Percentiles rank a stretch among this genome's conserved stretches.
Evolutionary conservation across 2,329 filamentous ascomycete genomes (phyloP).

Genomic region (Penicillium verrucosum): DNA sequence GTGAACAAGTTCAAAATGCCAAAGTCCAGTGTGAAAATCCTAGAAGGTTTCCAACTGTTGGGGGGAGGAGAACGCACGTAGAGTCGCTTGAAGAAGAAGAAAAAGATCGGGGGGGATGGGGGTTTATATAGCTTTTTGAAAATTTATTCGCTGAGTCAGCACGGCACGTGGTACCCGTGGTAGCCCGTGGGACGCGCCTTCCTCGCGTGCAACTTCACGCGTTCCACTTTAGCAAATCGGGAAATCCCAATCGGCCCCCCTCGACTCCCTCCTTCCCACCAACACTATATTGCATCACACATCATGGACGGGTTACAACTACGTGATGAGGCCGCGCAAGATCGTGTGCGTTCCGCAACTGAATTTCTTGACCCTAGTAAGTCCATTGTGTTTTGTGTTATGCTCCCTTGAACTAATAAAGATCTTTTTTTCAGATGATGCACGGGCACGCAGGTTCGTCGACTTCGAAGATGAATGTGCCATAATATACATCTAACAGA

Average conservation of each 20-base stretch:
- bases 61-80: constrained; percentile 10
- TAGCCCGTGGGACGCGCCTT: background rate
- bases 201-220: constrained; percentile 20
- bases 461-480: background rate
- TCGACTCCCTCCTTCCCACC: constrained; percentile 15
- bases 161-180: background rate
- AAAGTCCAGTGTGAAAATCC: background rate
- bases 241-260: constrained; percentile 17
- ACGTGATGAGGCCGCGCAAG: constrained; percentile 77
- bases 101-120: background rate
- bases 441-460: constrained; percentile 52
- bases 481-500: constrained; percentile 12
- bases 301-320: constrained; percentile 71
- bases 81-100: constrained; percentile 14
- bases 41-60: background rate
- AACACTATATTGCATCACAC: constrained; percentile 16
- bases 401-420: constrained; percentile 9
- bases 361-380: constrained; percentile 93
- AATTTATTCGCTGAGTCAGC: constrained; percentile 1
- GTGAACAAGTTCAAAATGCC: constrained; percentile 1
- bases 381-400: constrained; percentile 29
- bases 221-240: constrained; percentile 34
- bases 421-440: constrained; percentile 49
- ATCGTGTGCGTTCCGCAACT: constrained; percentile 80
- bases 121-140: constrained; percentile 4